phyloP scores from a whole-genome alignment of 1,284 basidiomycete species.

The Cerrena zonata region DNA sequence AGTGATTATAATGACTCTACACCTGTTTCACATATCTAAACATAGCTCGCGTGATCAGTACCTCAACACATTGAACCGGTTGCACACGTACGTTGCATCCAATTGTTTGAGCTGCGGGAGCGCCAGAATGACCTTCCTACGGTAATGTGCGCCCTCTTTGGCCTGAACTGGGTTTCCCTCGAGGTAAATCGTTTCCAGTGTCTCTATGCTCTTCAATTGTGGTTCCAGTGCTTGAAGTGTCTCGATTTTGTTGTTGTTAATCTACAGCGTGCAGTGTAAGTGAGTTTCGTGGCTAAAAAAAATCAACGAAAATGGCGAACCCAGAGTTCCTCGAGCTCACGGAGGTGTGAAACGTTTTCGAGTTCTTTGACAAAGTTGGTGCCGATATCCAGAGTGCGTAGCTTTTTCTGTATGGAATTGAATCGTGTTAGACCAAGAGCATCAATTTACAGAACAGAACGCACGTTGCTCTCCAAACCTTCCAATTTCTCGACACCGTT shows the following conservation, averaged over 20 bases:
- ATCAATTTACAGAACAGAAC: conserved; percentile 24
- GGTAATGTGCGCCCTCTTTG: conserved; percentile 73
- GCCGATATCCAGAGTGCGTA: conserved; percentile 84
- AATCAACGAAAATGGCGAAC: conserved; percentile 37
- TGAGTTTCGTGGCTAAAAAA: neutral
- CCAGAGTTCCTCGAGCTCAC: conserved; percentile 86
- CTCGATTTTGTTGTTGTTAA: conserved; percentile 82
- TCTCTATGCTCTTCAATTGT: conserved; percentile 63
- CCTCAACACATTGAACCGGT: too few species aligned
- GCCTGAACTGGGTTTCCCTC: conserved; percentile 91
- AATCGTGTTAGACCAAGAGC: neutral
- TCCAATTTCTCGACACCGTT: conserved; percentile 86
- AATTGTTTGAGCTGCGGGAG: conserved; percentile 89
- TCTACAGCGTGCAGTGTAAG: conserved; percentile 39
- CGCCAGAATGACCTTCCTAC: conserved; percentile 84
- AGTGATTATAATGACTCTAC: neutral
- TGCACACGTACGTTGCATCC: conserved; percentile 91
- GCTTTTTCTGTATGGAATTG: conserved; percentile 55
- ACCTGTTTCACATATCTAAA: neutral
- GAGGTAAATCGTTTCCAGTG: conserved; percentile 86
- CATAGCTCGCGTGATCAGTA: neutral
- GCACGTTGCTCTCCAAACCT: conserved; percentile 79
- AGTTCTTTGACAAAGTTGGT: conserved; percentile 78
- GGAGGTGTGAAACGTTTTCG: conserved; percentile 78
- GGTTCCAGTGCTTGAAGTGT: conserved; percentile 64